Evolutionary conservation across 257 asterid genomes (phyloP), one percentile per base, ranked within the genome.

Genomic region (Buddleja alternifolia): DNA sequence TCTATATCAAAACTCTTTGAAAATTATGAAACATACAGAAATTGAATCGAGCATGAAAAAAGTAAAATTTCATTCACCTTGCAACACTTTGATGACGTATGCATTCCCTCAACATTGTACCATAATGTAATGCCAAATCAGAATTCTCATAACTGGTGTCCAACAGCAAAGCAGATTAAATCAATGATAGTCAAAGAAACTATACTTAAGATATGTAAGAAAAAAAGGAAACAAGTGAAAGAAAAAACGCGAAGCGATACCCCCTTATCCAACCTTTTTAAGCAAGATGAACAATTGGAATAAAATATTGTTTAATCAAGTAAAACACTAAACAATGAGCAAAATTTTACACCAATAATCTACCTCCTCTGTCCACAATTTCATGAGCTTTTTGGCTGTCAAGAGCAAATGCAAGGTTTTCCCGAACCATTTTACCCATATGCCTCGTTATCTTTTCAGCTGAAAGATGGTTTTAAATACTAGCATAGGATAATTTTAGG

Each of bases 1-100:
- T 16, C 21, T 14, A 34, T 14, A 25, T 7, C n/a, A 52, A 45
- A 44, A 21, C 16, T 23, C 9, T 24, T 21, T 4, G 36, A 24
- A 39, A 50, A 50, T 23, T 14, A 21, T 24, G 19, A 32, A 21
- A 39, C 46, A 24, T 42, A 20, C 25, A 58, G 45, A 50, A 21
- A 39, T 55, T 3, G 15, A 16, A 58, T 42, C 8, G 6, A 19
- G 39, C 15, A 46, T 40, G 57, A 1, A 48, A 21, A 55, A 32
- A 12, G 6, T 9, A 14, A n/a, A 60, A 3, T 20, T 60, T 29
- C 66, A 58, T 84, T 85, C 69, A 91, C 99, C 81, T 89, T 36
- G 99, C 99, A 76, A 91, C 95, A 74, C 82, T 87, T 79, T 94
- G 99, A 78, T 94, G 99, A 42, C 99, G 97, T 73, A 94, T 94